phyloP scores from a whole-genome alignment of 805 yeast genomes.

The Yamadazyma paraphyllophila region DNA sequence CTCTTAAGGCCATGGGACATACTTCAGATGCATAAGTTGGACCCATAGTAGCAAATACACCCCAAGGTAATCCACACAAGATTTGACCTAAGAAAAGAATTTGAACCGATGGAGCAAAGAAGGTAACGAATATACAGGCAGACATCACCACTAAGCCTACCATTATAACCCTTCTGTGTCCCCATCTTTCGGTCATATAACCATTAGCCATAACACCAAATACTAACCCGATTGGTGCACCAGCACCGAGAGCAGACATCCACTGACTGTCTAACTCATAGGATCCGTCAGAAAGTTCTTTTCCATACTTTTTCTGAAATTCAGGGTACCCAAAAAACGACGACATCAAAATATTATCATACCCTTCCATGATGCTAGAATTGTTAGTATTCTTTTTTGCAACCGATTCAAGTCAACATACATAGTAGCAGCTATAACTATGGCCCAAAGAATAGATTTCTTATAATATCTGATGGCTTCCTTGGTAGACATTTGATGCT shows the following conservation, averaged over 20 bases:
- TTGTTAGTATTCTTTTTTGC: background rate
- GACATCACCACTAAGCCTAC: constrained; percentile 23
- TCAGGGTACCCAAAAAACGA: constrained; percentile 36
- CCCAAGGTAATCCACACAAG: constrained; percentile 44
- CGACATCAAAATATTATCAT: constrained; percentile 35
- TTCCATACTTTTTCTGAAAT: constrained; percentile 34
- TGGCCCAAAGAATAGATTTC: constrained; percentile 42
- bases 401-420: background rate
- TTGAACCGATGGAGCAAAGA: constrained; percentile 34
- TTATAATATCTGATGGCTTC: constrained; percentile 36
- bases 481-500: constrained; percentile 14
- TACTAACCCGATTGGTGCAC: constrained; percentile 37
- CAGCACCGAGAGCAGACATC: constrained; percentile 32
- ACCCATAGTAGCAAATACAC: constrained; percentile 39
- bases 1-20: constrained; percentile 40
- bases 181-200: constrained; percentile 40
- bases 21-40: constrained; percentile 46
- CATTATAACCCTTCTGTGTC: constrained; percentile 39
- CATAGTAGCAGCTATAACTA: constrained; percentile 40
- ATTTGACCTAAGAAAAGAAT: constrained; percentile 42
- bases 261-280: constrained; percentile 25
- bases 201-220: constrained; percentile 47
- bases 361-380: constrained; percentile 33
- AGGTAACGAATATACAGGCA: constrained; percentile 38
- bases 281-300: constrained; percentile 21